Conservation (phyloP, 805 yeast genomes). For the Candida stauntonica region DNA sequence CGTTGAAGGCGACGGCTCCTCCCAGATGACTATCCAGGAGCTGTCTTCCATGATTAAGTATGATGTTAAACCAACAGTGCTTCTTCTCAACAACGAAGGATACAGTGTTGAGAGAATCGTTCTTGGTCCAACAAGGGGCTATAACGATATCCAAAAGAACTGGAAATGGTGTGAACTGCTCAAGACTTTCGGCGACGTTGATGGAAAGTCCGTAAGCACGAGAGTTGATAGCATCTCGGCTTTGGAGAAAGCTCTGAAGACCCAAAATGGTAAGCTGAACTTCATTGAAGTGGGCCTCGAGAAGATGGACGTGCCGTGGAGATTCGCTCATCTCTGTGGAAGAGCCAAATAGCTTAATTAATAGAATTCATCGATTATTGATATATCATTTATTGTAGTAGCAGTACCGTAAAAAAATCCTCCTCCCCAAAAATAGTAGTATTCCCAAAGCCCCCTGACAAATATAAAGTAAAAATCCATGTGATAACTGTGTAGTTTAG, state of each 20-base stretch:
- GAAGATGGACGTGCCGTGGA: conserved; percentile 54
- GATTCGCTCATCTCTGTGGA: conserved; percentile 18
- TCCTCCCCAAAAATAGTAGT: too few relatives aligned
- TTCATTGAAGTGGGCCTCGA: conserved; percentile 55
- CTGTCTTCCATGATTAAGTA: conserved; percentile 53
- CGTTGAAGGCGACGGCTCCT: conserved; percentile 66
- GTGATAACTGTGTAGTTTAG: background rate
- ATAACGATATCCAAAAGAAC: conserved; percentile 54
- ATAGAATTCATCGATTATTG: too few relatives aligned
- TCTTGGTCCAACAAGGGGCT: conserved; percentile 49
- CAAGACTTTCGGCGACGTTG: conserved; percentile 52
- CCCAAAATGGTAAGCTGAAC: conserved; percentile 39
- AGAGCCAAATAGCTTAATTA: background rate
- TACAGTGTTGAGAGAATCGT: conserved; percentile 63
- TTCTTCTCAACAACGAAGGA: conserved; percentile 60
- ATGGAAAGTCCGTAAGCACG: conserved; percentile 37
- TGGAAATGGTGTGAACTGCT: conserved; percentile 51
- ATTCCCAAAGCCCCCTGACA: too few relatives aligned
- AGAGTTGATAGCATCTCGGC: conserved; percentile 35
- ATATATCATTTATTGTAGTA: too few relatives aligned
- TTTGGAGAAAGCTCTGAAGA: conserved; percentile 8
- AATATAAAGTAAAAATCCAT: too few relatives aligned
- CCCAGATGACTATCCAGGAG: conserved; percentile 64
- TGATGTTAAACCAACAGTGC: conserved; percentile 52
- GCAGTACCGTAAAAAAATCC: too few relatives aligned